phyloP scores from a whole-genome alignment of 805 yeast species.

The Tetrapisispora arboricola region DNA sequence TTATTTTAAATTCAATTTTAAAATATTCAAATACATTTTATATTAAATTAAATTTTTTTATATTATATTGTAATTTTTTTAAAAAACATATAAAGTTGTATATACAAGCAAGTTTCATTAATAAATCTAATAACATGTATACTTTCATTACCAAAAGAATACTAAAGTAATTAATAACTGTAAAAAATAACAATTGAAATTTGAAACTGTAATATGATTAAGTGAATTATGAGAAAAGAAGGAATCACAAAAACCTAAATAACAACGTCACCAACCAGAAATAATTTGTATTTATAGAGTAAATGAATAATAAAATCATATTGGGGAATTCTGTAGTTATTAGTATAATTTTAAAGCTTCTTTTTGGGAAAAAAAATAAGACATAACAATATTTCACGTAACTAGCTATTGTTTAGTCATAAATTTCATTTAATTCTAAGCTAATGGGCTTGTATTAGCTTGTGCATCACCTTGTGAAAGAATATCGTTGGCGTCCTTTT shows the following conservation, averaged over 20 bases:
- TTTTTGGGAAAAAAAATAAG: no score
- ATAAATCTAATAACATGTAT: not conserved
- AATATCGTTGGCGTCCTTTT: conserved; percentile 66
- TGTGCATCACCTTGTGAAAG: conserved; percentile 58
- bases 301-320: no score
- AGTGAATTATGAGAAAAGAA: no score
- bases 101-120: conserved; percentile 1
- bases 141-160: not conserved
- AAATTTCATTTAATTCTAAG: not conserved
- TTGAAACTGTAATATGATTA: no score
- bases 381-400: not conserved
- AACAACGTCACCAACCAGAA: no score
- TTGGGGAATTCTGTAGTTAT: no score
- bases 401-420: not conserved
- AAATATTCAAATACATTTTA: not conserved
- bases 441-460: conserved; percentile 28
- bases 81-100: conserved; percentile 1
- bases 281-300: no score
- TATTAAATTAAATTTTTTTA: conserved; percentile 1
- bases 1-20: not conserved
- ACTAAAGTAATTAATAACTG: no score
- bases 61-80: conserved; percentile 1
- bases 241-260: no score
- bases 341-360: no score
- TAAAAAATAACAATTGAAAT: no score